Conservation (phyloP, 768 basidiomycete genomes). For the Rhodotorula kratochvilovae region DNA sequence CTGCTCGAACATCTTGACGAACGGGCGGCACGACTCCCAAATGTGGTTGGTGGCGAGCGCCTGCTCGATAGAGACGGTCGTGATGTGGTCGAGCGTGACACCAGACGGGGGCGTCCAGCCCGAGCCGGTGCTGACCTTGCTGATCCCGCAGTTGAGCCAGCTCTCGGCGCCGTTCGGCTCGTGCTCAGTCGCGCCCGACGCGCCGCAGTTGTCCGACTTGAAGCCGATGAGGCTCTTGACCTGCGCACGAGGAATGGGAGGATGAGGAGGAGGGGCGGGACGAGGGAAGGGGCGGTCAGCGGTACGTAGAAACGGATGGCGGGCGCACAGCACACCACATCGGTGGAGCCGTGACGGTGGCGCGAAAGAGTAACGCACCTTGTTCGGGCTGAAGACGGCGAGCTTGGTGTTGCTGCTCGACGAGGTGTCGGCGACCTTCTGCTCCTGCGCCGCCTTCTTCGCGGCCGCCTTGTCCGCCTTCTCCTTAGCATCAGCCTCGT, state of each 20-base stretch:
- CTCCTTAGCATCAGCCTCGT: too few relatives aligned
- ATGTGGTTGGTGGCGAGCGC: constrained; percentile 58
- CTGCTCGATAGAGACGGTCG: constrained; percentile 49
- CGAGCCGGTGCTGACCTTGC: background rate
- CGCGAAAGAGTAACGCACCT: background rate
- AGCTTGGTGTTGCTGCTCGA: constrained; percentile 2
- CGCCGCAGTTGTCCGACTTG: constrained; percentile 26
- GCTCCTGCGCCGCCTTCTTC: background rate
- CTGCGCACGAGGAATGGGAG: background rate
- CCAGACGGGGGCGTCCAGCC: constrained; percentile 30
- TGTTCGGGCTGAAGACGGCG: background rate
- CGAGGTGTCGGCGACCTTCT: background rate
- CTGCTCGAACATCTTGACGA: constrained; percentile 58
- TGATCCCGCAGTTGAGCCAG: constrained; percentile 37
- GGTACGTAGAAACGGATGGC: too few relatives aligned
- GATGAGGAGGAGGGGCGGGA: background rate
- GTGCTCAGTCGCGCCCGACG: constrained; percentile 16
- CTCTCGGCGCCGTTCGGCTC: constrained; percentile 27
- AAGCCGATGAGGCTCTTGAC: constrained; percentile 23
- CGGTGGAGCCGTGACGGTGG: too few relatives aligned
- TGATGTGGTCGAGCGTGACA: constrained; percentile 55
- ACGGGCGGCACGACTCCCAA: constrained; percentile 60
- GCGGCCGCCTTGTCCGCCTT: background rate
- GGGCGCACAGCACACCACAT: too few relatives aligned
- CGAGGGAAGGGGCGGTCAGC: too few relatives aligned